Conservation (phyloP, 495 filamentous ascomycete species). For the Neurospora tetraspora region DNA sequence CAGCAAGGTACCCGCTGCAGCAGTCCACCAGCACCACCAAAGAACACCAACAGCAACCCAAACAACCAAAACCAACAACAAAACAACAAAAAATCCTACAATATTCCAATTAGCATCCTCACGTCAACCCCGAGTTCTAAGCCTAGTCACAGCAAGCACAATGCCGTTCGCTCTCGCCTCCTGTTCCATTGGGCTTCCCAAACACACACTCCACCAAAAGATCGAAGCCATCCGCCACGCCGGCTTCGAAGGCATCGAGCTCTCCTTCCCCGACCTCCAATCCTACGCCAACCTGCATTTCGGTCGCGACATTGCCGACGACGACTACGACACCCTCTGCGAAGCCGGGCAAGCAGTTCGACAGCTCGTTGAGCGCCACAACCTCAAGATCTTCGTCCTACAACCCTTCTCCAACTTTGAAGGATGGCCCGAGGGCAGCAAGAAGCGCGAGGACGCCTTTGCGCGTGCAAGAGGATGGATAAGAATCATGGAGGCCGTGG, state of each 20-base stretch:
- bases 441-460: conserved; percentile 56
- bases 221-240: conserved; percentile 56
- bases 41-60: not conserved
- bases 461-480: conserved; percentile 58
- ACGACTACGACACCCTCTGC: conserved; percentile 48
- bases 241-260: conserved; percentile 62
- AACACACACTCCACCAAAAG: conserved; percentile 51
- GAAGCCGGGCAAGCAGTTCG: conserved; percentile 42
- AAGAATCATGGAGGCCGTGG: conserved; percentile 58
- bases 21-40: not conserved
- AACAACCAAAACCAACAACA: not conserved
- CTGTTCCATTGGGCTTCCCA: conserved; percentile 12
- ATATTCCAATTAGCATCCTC: not conserved
- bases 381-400: conserved; percentile 58
- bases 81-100: not conserved
- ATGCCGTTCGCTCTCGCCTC: conserved; percentile 10
- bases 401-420: conserved; percentile 78
- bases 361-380: conserved; percentile 39
- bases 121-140: not conserved
- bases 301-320: conserved; percentile 36
- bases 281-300: conserved; percentile 45
- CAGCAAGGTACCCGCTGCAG: not conserved
- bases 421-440: conserved; percentile 52
- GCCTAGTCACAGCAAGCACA: not conserved
- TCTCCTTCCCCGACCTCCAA: conserved; percentile 68